Evolutionary conservation across 495 filamentous ascomycete species (phyloP).

Genomic region (Astrocystis sublimbata): DNA sequence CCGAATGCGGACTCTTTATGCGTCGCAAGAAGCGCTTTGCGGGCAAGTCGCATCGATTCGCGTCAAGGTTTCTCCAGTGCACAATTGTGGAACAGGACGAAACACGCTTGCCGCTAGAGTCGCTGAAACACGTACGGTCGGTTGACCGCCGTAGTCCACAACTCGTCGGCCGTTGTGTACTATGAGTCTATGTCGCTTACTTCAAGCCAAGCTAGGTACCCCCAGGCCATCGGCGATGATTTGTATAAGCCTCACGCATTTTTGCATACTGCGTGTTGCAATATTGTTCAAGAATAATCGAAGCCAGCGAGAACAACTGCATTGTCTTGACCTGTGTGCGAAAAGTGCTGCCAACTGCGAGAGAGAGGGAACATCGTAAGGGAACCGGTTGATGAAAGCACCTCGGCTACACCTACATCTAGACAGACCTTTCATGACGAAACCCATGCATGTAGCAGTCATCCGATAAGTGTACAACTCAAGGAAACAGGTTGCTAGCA

Average conservation of each 20-base stretch:
- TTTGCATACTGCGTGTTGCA: not conserved
- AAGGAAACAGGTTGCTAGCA: not conserved
- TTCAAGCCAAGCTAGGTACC: constrained; percentile 22
- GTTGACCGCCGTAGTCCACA: constrained; percentile 13
- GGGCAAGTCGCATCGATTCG: constrained; percentile 23
- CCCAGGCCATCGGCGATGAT: not conserved
- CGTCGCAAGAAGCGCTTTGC: constrained; percentile 33
- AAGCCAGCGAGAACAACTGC: constrained; percentile 13
- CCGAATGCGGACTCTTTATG: constrained; percentile 18
- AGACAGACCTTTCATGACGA: constrained; percentile 10
- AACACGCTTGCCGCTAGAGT: constrained; percentile 6
- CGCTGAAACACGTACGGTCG: not conserved
- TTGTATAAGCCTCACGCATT: not conserved
- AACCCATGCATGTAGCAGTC: constrained; percentile 2
- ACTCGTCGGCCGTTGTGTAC: constrained; percentile 21
- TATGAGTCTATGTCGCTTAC: constrained; percentile 26
- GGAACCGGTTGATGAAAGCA: constrained; percentile 9
- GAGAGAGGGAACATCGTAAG: not conserved
- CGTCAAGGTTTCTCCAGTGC: constrained; percentile 20
- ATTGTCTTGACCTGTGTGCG: constrained; percentile 22
- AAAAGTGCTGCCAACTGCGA: constrained; percentile 22
- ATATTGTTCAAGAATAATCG: not conserved
- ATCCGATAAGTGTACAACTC: constrained; percentile 4
- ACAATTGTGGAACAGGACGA: constrained; percentile 18
- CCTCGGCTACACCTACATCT: constrained; percentile 3